These are phyloP conservation scores for Escovopsis sp. DNA, from an alignment of 2,329 filamentous ascomycete genomes.

Conservation along the genomic window DNA sequence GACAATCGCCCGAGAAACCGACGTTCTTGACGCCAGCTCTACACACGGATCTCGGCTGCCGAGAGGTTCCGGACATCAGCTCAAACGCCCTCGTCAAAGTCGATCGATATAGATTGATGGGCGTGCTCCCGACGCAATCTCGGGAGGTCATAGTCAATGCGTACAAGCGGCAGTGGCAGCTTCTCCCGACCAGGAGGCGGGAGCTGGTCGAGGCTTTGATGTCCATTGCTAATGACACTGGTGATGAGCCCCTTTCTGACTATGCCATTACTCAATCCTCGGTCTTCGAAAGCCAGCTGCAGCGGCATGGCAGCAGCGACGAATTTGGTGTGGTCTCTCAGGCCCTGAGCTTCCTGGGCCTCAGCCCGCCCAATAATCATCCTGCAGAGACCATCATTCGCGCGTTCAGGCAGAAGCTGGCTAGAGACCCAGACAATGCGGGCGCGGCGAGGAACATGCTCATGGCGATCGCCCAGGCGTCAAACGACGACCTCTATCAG, in stretches of 20 bases:
- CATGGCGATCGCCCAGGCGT: conserved; percentile 18
- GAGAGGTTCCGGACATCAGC: conserved; percentile 15
- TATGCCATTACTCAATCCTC: conserved; percentile 25
- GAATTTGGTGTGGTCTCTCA: conserved; percentile 19
- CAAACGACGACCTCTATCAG: conserved; percentile 21
- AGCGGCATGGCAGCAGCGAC: conserved; percentile 13
- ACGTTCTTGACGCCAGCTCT: conserved; percentile 18
- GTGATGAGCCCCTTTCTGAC: conserved; percentile 20
- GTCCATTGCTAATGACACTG: conserved; percentile 20
- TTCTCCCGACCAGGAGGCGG: conserved; percentile 16
- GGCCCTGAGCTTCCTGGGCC: conserved; percentile 20
- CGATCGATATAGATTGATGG: conserved; percentile 21
- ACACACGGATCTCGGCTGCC: conserved; percentile 17
- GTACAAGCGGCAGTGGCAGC: conserved; percentile 27
- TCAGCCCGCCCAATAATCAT: conserved; percentile 22
- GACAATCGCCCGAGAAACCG: conserved; percentile 16
- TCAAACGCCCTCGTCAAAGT: conserved; percentile 16
- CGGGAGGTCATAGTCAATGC: conserved; percentile 23
- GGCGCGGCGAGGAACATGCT: conserved; percentile 19
- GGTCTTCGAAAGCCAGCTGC: conserved; percentile 23
- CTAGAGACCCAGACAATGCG: conserved; percentile 17
- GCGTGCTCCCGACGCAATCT: conserved; percentile 21
- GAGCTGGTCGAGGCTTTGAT: conserved; percentile 19
- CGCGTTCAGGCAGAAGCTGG: conserved; percentile 21
- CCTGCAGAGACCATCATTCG: conserved; percentile 19